Evolutionary conservation across 768 basidiomycete species (phyloP).

Genomic region (Tulasnella sp.): DNA sequence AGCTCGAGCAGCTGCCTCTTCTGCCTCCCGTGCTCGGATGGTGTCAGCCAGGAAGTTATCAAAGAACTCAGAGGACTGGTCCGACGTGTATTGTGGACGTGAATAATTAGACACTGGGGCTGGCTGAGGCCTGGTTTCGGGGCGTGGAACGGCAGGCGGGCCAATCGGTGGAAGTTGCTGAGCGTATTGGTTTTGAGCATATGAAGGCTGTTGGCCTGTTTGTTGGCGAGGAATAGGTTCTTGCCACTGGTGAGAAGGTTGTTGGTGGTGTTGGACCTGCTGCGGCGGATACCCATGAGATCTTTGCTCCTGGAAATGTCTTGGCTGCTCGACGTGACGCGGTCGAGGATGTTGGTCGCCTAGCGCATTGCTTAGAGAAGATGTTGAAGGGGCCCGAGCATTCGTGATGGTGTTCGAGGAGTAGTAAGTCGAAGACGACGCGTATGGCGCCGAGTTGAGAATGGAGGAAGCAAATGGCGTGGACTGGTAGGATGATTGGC

Average conservation of each 20-base stretch:
- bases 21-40: neutral
- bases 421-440: neutral
- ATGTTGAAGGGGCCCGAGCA: neutral
- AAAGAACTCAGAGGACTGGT: slow-evolving; percentile 59
- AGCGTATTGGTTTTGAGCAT: neutral
- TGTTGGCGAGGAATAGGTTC: slow-evolving; percentile 19
- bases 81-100: slow-evolving; percentile 22
- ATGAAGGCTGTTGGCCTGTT: slow-evolving; percentile 30
- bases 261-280: neutral
- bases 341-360: slow-evolving; percentile 20
- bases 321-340: slow-evolving; percentile 25
- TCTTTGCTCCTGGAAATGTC: neutral
- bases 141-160: neutral
- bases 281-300: neutral
- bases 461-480: slow-evolving; percentile 12
- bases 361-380: slow-evolving; percentile 18
- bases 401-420: neutral
- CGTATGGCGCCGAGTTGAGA: neutral
- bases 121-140: neutral
- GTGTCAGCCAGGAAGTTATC: slow-evolving; percentile 48
- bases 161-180: neutral
- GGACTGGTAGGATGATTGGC: slow-evolving; percentile 8
- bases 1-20: neutral
- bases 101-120: slow-evolving; percentile 1
- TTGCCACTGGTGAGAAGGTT: neutral